Evolutionary conservation across 2,329 filamentous ascomycete species (phyloP), one percentile per base, ranked within the genome.

Genomic region (Pseudogymnoascus pannorum): DNA sequence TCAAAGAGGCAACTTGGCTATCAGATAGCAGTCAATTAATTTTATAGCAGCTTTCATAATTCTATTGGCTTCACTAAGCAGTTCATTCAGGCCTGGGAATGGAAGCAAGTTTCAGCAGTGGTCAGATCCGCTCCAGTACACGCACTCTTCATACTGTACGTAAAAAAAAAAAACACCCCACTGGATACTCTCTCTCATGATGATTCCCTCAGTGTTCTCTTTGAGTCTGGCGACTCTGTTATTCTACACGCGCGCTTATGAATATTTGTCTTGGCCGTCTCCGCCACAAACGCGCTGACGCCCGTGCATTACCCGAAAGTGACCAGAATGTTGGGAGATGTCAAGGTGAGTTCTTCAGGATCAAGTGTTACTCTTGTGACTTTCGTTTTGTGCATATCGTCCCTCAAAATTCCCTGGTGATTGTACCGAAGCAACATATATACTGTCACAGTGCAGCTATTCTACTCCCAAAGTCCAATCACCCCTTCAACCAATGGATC

Each of bases 281-380:
- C 24, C 20, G 5, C 24, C n/a, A 54, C 44, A 54, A 54, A 54
- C 44, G 44, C 24, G 12, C 8, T 12, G 44, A 16, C 24, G 48
- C 48, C 48, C 48, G 48, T 54, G 48, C 48, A 54, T 18, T 54
- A 54, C 16, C 26, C 48, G 48, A 54, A 54, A 18, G 31, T 54
- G 48, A 54, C 48, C 48, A 54, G 48, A 26, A 31, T 54, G 26
- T 31, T 7, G 24, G 48, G 26, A 18, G 9, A 54, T 31, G 48
- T 54, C 48, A 31, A 54, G 9, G 48, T 54, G 48, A 54, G 48
- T 54, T 54, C 48, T 16, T 18, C 48, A 31, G 11, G 8, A 18
- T 51, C 22, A 51, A 18, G 5, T 29, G n/a, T 51, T 51, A 31
- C n/a, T 54, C 48, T 54, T 31, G 24, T 31, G n/a, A 29, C 26